A percentile compares a stretch with the other conserved stretches of the same genome.
phyloP scores from a whole-genome alignment of 1,284 basidiomycete species.

The Naganishia liquefaciens region DNA sequence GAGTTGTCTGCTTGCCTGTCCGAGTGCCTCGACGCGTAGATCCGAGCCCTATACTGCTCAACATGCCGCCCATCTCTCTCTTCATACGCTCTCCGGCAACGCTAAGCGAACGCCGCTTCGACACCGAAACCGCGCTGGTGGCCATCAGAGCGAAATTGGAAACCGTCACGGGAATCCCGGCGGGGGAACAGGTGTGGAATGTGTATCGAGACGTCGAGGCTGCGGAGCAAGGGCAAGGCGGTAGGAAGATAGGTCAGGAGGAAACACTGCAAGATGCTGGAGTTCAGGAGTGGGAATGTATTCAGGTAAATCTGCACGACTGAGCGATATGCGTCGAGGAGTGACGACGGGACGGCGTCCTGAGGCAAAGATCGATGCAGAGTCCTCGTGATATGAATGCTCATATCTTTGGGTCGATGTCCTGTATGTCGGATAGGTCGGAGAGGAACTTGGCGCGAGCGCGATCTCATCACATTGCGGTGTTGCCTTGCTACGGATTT shows the following conservation, averaged over 20 bases:
- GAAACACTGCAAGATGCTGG: slow-evolving; percentile 73
- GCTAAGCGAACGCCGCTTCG: slow-evolving; percentile 77
- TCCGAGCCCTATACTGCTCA: not conserved
- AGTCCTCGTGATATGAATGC: not conserved
- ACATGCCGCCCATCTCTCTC: slow-evolving; percentile 33
- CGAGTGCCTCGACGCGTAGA: no score
- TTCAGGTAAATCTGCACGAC: slow-evolving; percentile 65
- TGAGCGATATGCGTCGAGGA: not conserved
- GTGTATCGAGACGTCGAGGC: slow-evolving; percentile 59
- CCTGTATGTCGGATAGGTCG: not conserved
- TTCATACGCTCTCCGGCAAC: slow-evolving; percentile 84
- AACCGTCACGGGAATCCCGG: slow-evolving; percentile 83
- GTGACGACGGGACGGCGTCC: not conserved
- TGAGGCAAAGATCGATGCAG: not conserved
- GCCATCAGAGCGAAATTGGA: slow-evolving; percentile 87
- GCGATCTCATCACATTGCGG: not conserved
- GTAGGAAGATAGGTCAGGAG: slow-evolving; percentile 66
- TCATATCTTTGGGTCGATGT: not conserved
- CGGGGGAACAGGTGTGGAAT: slow-evolving; percentile 67
- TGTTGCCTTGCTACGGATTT: not conserved
- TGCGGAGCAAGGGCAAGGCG: slow-evolving; percentile 47
- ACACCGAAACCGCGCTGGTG: slow-evolving; percentile 68
- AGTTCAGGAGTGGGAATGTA: slow-evolving; percentile 55
- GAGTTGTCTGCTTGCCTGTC: no score
- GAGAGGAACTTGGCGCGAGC: not conserved